Percentiles rank a stretch among this genome's conserved stretches.
phyloP scores from a whole-genome alignment of 2,329 filamentous ascomycete genomes.

The Fusarium udum region DNA sequence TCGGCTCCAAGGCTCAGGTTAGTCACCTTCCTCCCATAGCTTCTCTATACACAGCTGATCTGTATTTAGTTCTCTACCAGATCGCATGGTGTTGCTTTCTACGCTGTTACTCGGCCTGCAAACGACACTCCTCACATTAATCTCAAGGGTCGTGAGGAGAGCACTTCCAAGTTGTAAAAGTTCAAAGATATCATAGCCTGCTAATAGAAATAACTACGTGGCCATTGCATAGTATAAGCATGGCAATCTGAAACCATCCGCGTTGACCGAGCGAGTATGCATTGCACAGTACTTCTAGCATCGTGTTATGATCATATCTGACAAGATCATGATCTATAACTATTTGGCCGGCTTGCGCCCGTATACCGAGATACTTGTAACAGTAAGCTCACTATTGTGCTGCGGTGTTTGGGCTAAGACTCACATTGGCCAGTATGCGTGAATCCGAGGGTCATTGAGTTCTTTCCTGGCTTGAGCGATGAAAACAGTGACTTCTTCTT shows the following conservation, averaged over 20 bases:
- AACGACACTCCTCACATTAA: constrained; percentile 3
- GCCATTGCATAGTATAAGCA: too few relatives aligned
- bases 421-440: constrained; percentile 32
- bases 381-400: background rate
- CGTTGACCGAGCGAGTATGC: too few relatives aligned
- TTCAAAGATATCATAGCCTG: background rate
- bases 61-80: constrained; percentile 14
- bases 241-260: too few relatives aligned
- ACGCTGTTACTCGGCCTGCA: constrained; percentile 24
- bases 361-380: constrained; percentile 1
- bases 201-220: background rate
- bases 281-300: too few relatives aligned
- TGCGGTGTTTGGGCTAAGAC: fast-evolving
- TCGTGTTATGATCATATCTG: background rate
- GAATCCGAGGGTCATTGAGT: constrained; percentile 6
- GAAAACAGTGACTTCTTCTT: constrained; percentile 19
- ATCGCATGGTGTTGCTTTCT: constrained; percentile 24
- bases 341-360: background rate
- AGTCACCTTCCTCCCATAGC: background rate
- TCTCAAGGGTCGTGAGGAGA: background rate
- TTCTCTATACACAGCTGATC: background rate
- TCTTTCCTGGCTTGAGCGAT: constrained; percentile 13
- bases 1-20: constrained; percentile 30
- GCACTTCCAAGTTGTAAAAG: constrained; percentile 2
- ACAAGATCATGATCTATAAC: fast-evolving